Evolutionary conservation across 73 alveolate species (phyloP).

Genomic region (Urostyla sp.): DNA sequence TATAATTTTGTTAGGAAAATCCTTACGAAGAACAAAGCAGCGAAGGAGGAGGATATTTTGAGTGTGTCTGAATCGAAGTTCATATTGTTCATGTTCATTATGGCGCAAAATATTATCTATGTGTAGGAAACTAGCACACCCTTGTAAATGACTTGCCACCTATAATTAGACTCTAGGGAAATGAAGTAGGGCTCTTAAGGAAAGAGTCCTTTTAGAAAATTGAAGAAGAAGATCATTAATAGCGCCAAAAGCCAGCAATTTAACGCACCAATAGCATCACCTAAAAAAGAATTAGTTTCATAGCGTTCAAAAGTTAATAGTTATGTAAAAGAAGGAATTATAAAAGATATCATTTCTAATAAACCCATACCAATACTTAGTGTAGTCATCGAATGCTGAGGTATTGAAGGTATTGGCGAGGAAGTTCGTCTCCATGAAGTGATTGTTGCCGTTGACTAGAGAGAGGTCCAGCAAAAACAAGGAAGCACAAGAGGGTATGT

Average conservation of each 20-base stretch:
- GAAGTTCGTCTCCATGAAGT: slow-evolving; percentile 20
- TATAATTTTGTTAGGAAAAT: not conserved
- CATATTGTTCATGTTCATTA: slow-evolving; percentile 17
- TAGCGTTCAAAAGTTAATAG: slow-evolving; percentile 13
- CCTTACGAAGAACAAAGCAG: slow-evolving; percentile 32
- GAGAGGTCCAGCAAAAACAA: slow-evolving; percentile 9
- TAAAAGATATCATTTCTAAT: slow-evolving; percentile 20
- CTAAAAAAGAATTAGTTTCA: slow-evolving; percentile 25
- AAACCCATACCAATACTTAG: slow-evolving; percentile 32
- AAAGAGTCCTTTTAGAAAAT: slow-evolving; percentile 2
- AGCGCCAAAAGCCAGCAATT: slow-evolving; percentile 35
- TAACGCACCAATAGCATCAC: slow-evolving; percentile 24
- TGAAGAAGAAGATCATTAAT: slow-evolving; percentile 12
- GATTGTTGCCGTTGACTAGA: slow-evolving; percentile 11
- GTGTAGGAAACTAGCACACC: not conserved
- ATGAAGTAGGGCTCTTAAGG: slow-evolving; percentile 33
- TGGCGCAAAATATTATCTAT: not conserved
- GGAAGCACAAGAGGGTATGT: slow-evolving; percentile 42
- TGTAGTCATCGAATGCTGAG: not conserved
- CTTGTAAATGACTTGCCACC: slow-evolving; percentile 1
- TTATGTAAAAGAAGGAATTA: not conserved
- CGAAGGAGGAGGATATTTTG: not conserved
- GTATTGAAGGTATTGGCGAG: slow-evolving; percentile 15
- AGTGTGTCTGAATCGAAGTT: slow-evolving; percentile 1
- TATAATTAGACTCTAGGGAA: not conserved